A percentile compares a stretch with the other conserved stretches of the same genome.
These are phyloP conservation scores for Omphalea diandra DNA, from an alignment of 441 rosid species.

Conservation along the genomic window DNA sequence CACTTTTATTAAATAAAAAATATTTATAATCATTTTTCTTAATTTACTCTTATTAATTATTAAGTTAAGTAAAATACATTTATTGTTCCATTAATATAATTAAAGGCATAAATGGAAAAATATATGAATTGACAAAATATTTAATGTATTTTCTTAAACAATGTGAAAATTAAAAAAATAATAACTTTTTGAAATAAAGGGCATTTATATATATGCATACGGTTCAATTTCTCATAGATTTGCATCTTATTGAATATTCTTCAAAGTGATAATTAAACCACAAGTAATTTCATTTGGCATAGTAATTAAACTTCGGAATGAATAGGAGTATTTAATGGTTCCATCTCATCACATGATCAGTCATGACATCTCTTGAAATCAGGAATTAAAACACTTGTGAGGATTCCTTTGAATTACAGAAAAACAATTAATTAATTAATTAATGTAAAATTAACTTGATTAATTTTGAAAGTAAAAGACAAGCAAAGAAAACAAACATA, in stretches of 20 bases:
- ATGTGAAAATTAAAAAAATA: no score
- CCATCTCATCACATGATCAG: conserved; percentile 6
- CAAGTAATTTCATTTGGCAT: neutral
- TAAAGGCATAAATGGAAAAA: no score
- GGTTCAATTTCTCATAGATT: no score
- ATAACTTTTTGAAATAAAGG: no score
- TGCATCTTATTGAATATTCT: neutral
- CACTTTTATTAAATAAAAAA: no score
- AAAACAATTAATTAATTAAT: conserved; percentile 1
- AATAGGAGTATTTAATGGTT: neutral
- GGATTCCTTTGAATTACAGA: conserved; percentile 24
- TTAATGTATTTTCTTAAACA: no score
- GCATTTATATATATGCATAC: no score
- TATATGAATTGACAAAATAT: no score
- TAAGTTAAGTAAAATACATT: no score
- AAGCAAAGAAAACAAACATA: conserved; percentile 50
- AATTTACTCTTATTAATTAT: no score
- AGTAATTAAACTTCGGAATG: neutral
- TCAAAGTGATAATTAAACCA: neutral
- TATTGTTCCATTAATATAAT: no score
- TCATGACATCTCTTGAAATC: conserved; percentile 19
- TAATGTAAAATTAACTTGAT: neutral
- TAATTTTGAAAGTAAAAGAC: conserved; percentile 36
- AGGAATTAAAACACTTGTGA: conserved; percentile 2
- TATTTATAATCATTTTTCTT: no score